Evolutionary conservation across 2,329 filamentous ascomycete species (phyloP).

Genomic region (Cordyceps farinosa): DNA sequence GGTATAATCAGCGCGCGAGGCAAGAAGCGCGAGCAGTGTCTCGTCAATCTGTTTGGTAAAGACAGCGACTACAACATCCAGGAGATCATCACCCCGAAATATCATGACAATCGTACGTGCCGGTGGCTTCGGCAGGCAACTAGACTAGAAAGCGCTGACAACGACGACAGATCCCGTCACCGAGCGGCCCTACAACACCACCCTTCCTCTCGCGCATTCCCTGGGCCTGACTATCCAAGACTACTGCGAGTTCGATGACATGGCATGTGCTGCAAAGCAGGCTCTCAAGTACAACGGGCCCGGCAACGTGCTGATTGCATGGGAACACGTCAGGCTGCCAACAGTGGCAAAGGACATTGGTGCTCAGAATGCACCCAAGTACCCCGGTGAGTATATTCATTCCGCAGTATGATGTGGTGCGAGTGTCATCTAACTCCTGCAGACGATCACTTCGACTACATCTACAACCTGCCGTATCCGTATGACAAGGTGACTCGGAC

Average conservation of each 20-base stretch:
- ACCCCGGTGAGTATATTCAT: neutral
- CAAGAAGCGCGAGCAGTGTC: too few relatives aligned
- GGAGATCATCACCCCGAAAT: too few relatives aligned
- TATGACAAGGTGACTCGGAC: neutral
- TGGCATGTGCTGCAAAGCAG: slow-evolving; percentile 10
- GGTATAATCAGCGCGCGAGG: too few relatives aligned
- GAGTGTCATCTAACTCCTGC: neutral
- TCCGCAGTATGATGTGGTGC: too few relatives aligned
- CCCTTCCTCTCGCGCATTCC: neutral
- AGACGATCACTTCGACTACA: neutral
- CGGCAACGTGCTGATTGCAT: neutral
- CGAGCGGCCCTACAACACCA: slow-evolving; percentile 7
- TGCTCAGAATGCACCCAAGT: neutral
- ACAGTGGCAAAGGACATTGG: neutral
- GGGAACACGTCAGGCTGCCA: neutral
- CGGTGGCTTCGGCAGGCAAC: too few relatives aligned
- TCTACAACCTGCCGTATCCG: neutral
- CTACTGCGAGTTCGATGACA: slow-evolving; percentile 18
- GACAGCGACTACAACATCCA: too few relatives aligned
- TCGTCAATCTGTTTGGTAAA: too few relatives aligned
- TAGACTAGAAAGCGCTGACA: neutral
- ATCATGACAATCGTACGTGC: too few relatives aligned
- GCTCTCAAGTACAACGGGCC: neutral
- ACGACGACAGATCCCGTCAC: neutral
- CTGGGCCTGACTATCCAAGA: neutral